Evolutionary conservation across 805 yeast species (phyloP).

Genomic region (Starmera dryadoides): DNA sequence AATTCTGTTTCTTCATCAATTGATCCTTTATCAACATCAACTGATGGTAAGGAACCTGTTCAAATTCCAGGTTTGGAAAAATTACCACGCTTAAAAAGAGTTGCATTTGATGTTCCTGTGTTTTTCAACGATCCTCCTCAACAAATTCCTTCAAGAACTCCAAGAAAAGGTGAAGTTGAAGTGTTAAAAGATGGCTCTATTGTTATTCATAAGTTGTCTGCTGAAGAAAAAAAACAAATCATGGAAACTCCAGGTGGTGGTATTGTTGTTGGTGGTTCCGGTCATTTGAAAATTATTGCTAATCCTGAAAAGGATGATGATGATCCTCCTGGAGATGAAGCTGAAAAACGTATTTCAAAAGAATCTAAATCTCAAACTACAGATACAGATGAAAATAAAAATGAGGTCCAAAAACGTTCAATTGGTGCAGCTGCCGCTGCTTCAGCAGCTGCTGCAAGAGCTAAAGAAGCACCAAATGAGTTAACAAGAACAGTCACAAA

Average conservation of each 20-base stretch:
- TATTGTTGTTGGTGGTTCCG: constrained; percentile 74
- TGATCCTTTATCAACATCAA: neutral
- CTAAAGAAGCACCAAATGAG: constrained; percentile 24
- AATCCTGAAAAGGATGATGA: constrained; percentile 4
- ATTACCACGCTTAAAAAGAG: constrained; percentile 44
- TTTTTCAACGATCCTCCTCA: constrained; percentile 86
- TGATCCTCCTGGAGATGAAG: constrained; percentile 10
- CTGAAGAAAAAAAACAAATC: constrained; percentile 43
- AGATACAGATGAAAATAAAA: constrained; percentile 28
- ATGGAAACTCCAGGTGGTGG: constrained; percentile 48
- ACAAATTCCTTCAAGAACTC: constrained; percentile 83
- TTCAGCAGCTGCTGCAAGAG: constrained; percentile 30
- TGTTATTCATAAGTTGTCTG: constrained; percentile 45
- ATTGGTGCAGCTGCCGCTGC: constrained; percentile 28
- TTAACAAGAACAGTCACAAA: constrained; percentile 21
- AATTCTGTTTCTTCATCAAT: constrained; percentile 4
- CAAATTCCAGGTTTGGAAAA: constrained; percentile 35
- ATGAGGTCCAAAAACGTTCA: constrained; percentile 18
- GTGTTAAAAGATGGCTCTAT: constrained; percentile 46
- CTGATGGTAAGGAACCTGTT: constrained; percentile 10
- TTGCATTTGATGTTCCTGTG: constrained; percentile 70
- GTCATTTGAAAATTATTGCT: constrained; percentile 43
- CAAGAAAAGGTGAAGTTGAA: constrained; percentile 78
- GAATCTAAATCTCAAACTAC: constrained; percentile 10
- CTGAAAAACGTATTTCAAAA: constrained; percentile 16